Conservation (phyloP, 192 early-diverging fungal genomes). For the Coemansia sp. region DNA sequence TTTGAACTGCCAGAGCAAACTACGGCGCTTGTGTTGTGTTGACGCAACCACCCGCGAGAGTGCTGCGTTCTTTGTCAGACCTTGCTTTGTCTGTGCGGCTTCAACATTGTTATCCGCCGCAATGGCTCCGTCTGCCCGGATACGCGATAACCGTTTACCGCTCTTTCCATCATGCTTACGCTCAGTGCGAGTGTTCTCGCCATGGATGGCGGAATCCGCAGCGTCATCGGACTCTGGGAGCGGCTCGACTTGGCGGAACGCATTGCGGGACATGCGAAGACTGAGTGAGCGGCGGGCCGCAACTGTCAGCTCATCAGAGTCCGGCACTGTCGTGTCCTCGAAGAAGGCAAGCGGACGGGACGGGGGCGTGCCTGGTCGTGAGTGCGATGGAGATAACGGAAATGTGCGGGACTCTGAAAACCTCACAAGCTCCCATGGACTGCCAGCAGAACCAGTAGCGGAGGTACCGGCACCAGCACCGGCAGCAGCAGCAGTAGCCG, state of each 20-base stretch:
- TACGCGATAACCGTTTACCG: not conserved
- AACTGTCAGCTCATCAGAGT: constrained; percentile 41
- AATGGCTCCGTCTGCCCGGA: not conserved
- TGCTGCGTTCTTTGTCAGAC: constrained; percentile 5
- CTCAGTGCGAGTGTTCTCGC: not conserved
- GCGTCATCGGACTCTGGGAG: constrained; percentile 43
- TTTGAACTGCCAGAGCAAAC: constrained; percentile 43
- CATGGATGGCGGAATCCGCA: not conserved
- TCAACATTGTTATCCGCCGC: not conserved
- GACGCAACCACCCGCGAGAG: constrained; percentile 12
- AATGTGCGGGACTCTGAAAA: constrained; percentile 25
- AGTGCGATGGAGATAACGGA: constrained; percentile 28
- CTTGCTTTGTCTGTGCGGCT: not conserved
- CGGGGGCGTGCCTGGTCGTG: constrained; percentile 29
- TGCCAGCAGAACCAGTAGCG: constrained; percentile 6
- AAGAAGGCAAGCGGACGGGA: constrained; percentile 28
- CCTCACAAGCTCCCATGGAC: constrained; percentile 49
- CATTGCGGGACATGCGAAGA: constrained; percentile 41
- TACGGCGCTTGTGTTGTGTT: constrained; percentile 31
- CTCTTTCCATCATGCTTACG: not conserved
- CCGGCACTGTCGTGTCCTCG: constrained; percentile 41
- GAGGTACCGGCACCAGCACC: not conserved
- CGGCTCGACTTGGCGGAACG: constrained; percentile 44
- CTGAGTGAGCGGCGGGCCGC: constrained; percentile 46
- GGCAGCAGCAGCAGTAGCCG: not conserved